These are phyloP conservation scores for Malassezia japonica DNA, from an alignment of 1,284 basidiomycete genomes.

Conservation along the genomic window DNA sequence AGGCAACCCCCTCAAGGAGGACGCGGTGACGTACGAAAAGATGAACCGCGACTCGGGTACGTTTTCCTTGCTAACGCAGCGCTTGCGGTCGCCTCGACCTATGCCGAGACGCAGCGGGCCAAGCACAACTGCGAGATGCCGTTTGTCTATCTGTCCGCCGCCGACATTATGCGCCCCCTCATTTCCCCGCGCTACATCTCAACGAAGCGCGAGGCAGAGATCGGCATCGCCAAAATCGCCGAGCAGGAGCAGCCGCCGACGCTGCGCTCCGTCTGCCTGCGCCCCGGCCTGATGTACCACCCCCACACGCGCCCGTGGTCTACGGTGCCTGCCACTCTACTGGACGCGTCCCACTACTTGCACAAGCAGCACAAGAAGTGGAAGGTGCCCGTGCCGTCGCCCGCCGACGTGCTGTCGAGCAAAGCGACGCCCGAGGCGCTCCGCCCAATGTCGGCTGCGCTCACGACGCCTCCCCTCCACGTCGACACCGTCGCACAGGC, in stretches of 20 bases:
- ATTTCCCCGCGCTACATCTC: slow-evolving; percentile 74
- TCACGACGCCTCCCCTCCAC: slow-evolving; percentile 78
- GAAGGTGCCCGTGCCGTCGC: slow-evolving; percentile 59
- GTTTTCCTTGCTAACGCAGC: slow-evolving; percentile 45
- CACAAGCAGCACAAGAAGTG: slow-evolving; percentile 22
- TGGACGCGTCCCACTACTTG: slow-evolving; percentile 56
- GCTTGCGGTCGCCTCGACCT: slow-evolving; percentile 44
- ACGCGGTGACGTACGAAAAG: slow-evolving; percentile 58
- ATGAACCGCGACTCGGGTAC: slow-evolving; percentile 84
- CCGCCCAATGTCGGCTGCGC: slow-evolving; percentile 64
- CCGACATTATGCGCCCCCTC: slow-evolving; percentile 78
- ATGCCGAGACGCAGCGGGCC: slow-evolving; percentile 16
- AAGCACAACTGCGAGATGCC: slow-evolving; percentile 48
- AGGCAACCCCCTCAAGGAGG: slow-evolving; percentile 42
- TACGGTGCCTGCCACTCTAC: slow-evolving; percentile 70
- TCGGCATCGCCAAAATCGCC: slow-evolving; percentile 52
- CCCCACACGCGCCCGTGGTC: slow-evolving; percentile 80
- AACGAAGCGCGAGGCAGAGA: slow-evolving; percentile 81
- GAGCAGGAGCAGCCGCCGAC: slow-evolving; percentile 6
- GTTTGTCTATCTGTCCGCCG: slow-evolving; percentile 89
- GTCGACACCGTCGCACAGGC: slow-evolving; percentile 90
- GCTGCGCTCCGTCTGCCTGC: slow-evolving; percentile 14
- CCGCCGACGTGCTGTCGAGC: slow-evolving; percentile 27
- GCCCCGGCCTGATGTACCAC: slow-evolving; percentile 72
- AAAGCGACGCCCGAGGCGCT: slow-evolving; percentile 30